Evolutionary conservation across 768 basidiomycete species (phyloP).

Genomic region (Kondoa malvinella): DNA sequence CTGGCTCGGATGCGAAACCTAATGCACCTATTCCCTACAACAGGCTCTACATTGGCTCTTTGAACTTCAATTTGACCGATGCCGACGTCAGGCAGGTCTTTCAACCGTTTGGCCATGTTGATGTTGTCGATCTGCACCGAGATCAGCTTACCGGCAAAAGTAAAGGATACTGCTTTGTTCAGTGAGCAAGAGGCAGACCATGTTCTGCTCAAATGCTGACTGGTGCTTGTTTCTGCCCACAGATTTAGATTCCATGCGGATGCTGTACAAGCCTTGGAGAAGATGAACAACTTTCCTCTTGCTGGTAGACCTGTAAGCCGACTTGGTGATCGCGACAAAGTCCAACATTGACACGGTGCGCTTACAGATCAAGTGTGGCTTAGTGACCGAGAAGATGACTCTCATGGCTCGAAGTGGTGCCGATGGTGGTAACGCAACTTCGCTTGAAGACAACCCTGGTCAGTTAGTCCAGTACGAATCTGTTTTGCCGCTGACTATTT

Average conservation of each 20-base stretch:
- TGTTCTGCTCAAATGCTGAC: too few relatives aligned
- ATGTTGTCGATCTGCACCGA: slow-evolving; percentile 93
- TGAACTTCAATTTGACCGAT: slow-evolving; percentile 92
- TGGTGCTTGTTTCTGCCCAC: neutral
- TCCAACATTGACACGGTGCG: neutral
- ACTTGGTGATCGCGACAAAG: neutral
- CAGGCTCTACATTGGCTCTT: slow-evolving; percentile 88
- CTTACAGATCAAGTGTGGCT: slow-evolving; percentile 18
- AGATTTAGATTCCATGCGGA: slow-evolving; percentile 84
- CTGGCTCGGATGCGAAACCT: slow-evolving; percentile 12
- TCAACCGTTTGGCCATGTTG: slow-evolving; percentile 93
- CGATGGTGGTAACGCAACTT: neutral
- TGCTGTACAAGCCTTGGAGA: slow-evolving; percentile 88
- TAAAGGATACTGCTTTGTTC: slow-evolving; percentile 95
- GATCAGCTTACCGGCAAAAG: slow-evolving; percentile 86
- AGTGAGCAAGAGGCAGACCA: slow-evolving; percentile 41
- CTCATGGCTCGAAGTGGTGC: neutral
- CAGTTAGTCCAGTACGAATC: neutral
- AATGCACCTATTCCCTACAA: slow-evolving; percentile 26
- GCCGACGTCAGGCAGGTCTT: slow-evolving; percentile 98
- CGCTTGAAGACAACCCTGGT: neutral
- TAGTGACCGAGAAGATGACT: slow-evolving; percentile 24
- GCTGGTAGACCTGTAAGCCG: slow-evolving; percentile 48
- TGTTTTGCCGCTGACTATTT: neutral
- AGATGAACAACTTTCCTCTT: slow-evolving; percentile 97